Percentiles rank a stretch among this genome's conserved stretches.
Conservation (phyloP, 495 filamentous ascomycete genomes). For the Neurospora sublineolata region DNA sequence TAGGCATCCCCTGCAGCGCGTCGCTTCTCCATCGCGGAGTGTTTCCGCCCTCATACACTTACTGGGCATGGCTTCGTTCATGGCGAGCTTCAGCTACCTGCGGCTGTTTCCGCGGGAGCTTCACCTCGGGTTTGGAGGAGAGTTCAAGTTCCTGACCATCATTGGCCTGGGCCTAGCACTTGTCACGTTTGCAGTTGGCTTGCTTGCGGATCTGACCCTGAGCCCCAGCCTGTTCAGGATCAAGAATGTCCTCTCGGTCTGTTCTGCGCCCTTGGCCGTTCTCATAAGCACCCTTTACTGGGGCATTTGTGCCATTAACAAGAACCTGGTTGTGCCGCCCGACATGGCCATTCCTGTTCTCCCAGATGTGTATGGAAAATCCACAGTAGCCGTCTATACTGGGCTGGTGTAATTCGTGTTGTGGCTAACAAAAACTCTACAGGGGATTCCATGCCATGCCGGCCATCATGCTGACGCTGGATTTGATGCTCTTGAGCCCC, state of each 20-base stretch:
- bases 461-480: constrained; percentile 55
- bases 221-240: constrained; percentile 51
- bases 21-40: constrained; percentile 57
- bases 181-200: constrained; percentile 53
- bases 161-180: constrained; percentile 63
- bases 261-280: constrained; percentile 67
- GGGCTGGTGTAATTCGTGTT: not conserved
- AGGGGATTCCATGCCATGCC: constrained; percentile 67
- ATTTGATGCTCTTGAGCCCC: constrained; percentile 65
- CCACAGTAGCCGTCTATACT: not conserved
- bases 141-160: constrained; percentile 77
- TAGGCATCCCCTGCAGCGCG: constrained; percentile 59
- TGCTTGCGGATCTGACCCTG: constrained; percentile 65
- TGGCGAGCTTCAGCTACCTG: constrained; percentile 53
- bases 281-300: constrained; percentile 81
- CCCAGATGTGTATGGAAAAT: constrained; percentile 41
- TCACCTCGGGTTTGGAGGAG: constrained; percentile 66
- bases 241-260: constrained; percentile 65
- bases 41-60: constrained; percentile 62
- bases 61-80: constrained; percentile 55
- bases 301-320: constrained; percentile 59
- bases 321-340: constrained; percentile 37
- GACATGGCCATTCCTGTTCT: constrained; percentile 32
- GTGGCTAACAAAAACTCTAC: not conserved
- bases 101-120: constrained; percentile 32